A percentile compares a stretch with the other conserved stretches of the same genome.
These are phyloP conservation scores for Melastoma malabathricum DNA, from an alignment of 345 rosid species.

Conservation along the genomic window DNA sequence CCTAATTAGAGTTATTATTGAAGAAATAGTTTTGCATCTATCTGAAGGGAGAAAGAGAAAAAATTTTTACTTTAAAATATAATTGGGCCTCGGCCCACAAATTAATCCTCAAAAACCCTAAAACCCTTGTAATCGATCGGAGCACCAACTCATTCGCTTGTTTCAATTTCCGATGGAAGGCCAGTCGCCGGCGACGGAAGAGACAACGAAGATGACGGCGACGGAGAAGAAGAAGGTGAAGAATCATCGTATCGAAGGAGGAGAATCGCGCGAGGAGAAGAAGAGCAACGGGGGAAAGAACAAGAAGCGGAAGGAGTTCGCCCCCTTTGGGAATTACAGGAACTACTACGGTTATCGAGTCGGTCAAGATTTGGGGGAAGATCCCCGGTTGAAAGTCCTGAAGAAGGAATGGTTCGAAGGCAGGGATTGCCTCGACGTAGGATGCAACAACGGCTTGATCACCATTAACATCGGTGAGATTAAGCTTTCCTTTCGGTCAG, in stretches of 20 bases:
- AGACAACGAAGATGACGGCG: conserved; percentile 1
- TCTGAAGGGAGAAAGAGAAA: too few species aligned
- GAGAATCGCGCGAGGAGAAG: conserved; percentile 1
- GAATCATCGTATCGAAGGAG: conserved; percentile 1
- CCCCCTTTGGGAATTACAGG: conserved; percentile 71
- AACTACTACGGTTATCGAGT: conserved; percentile 92
- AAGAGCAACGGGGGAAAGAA: too few species aligned
- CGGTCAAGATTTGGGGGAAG: conserved; percentile 50
- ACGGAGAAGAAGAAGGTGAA: conserved; percentile 4
- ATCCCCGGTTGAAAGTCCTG: conserved; percentile 67
- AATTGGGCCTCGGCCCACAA: too few species aligned
- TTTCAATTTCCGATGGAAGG: too few species aligned
- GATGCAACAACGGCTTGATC: conserved; percentile 77
- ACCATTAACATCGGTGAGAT: conserved; percentile 66
- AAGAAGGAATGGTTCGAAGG: conserved; percentile 76
- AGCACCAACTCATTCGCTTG: too few species aligned
- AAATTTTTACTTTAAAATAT: too few species aligned
- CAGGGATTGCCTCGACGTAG: conserved; percentile 76
- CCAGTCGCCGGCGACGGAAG: not conserved
- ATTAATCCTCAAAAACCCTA: too few species aligned
- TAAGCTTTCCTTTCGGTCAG: not conserved
- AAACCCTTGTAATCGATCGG: not conserved
- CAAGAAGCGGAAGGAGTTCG: conserved; percentile 34
- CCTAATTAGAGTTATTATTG: too few species aligned
- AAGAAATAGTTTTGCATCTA: too few species aligned